Percentiles rank a stretch among this genome's conserved stretches.
These are phyloP conservation scores for Penicillium sp. DNA, from an alignment of 2,329 filamentous ascomycete genomes.

Conservation along the genomic window DNA sequence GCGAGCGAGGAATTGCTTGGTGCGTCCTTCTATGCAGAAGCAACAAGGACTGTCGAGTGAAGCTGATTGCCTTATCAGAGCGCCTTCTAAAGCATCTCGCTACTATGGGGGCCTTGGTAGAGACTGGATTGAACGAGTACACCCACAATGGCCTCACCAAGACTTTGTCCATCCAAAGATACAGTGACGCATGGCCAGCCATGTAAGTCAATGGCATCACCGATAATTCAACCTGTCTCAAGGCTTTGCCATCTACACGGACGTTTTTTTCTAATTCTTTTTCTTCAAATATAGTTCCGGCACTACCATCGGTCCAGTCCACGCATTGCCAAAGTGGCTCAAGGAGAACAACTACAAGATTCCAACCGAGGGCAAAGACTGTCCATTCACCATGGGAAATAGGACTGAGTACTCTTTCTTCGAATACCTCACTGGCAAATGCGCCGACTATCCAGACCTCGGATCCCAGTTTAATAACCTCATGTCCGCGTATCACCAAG, in stretches of 20 bases:
- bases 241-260: too few relatives aligned
- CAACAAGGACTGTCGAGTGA: neutral
- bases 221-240: too few relatives aligned
- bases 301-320: too few relatives aligned
- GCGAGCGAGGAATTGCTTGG: constrained; percentile 12
- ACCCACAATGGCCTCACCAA: constrained; percentile 11
- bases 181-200: constrained; percentile 14
- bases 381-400: constrained; percentile 6
- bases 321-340: constrained; percentile 6
- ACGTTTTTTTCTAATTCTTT: too few relatives aligned
- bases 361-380: constrained; percentile 7
- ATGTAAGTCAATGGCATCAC: constrained; percentile 17
- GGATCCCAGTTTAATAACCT: constrained; percentile 11
- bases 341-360: constrained; percentile 8
- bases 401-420: constrained; percentile 7
- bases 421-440: constrained; percentile 7
- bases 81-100: constrained; percentile 18
- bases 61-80: constrained; percentile 2
- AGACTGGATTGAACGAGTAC: constrained; percentile 15
- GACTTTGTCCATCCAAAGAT: constrained; percentile 9
- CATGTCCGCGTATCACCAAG: constrained; percentile 11
- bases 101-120: constrained; percentile 14
- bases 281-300: too few relatives aligned
- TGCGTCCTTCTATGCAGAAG: constrained; percentile 1
- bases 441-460: constrained; percentile 5